Base-by-base conservation (phyloP, 108 stramenopile genomes). In the Skeletonema grethae region DNA sequence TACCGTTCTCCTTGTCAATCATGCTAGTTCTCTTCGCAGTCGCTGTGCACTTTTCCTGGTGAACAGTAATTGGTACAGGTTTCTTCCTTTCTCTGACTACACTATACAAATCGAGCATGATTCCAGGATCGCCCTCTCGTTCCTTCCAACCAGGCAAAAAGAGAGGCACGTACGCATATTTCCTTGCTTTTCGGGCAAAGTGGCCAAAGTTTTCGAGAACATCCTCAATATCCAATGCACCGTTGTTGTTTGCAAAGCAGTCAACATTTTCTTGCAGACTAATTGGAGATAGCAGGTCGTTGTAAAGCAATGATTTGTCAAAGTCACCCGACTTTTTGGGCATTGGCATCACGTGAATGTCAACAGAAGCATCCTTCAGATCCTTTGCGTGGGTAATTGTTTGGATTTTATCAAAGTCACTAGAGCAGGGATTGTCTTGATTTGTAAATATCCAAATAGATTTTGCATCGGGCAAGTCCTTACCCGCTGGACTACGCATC, bases 391-490 rank as follows among this genome's bases (percentile, higher is more conserved):
- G 72, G 16, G 59, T 77, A 12, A 73, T 32, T 24, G 89, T 50
- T 29, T 63, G 82, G 24, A 16, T 70, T 28, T 48, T 63, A 46
- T 77, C 41, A 58, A 48, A 71, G 36, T 80, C 78, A 31, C 82
- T 58, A 22, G 66, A 71, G 41, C 81, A 78, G 0, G 85, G 79
- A 84, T 88, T 74, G 61, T 86, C 88, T 46, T 79, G 62, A 58
- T 88, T 88, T 70, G 91, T 90, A 56, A 93, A 85, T 38, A 93
- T 88, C 91, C 91, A 93, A 41, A 93, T 72, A 8, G 82, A 36
- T 63, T 80, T 84, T 16, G 84, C 70, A 67, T 93, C 91, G 5
- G 63, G 66, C 2, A 82, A 60, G 56, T 81, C 65, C n/a, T 78
- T 77, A 63, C 69, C 68, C 11, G 77, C 57, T 28, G 77, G 75